Evolutionary conservation across 306 rosid species (phyloP).

Genomic region (Trichosanthes cucumerina): DNA sequence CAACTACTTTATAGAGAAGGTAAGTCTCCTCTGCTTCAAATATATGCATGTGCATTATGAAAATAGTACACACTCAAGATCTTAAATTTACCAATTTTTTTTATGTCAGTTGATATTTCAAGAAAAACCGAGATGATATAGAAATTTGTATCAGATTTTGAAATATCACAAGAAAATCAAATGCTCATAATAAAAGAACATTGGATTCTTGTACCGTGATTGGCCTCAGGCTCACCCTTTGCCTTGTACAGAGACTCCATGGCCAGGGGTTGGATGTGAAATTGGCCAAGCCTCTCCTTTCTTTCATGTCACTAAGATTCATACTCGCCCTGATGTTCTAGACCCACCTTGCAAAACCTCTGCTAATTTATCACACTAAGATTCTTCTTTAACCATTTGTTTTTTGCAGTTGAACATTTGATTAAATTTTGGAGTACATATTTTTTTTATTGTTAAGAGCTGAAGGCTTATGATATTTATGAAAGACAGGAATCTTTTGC

Average conservation of each 20-base stretch:
- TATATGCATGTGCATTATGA: conserved; percentile 2
- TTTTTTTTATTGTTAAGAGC: no score
- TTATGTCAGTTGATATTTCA: not conserved
- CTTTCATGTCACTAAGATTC: conserved; percentile 72
- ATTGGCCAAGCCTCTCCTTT: conserved; percentile 31
- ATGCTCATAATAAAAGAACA: not conserved
- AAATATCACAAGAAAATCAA: not conserved
- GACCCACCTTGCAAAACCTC: conserved; percentile 63
- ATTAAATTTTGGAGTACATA: no score
- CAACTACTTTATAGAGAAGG: conserved; percentile 61
- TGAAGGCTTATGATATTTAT: no score
- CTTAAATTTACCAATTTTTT: conserved; percentile 12
- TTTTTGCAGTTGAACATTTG: no score
- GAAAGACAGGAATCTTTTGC: no score
- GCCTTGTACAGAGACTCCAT: conserved; percentile 68
- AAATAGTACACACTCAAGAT: not conserved
- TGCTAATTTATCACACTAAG: conserved; percentile 40
- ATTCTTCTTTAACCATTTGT: no score
- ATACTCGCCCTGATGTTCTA: conserved; percentile 61
- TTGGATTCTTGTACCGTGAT: conserved; percentile 8
- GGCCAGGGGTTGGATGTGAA: conserved; percentile 81
- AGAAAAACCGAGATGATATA: not conserved
- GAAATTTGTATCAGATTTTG: not conserved
- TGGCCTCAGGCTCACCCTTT: conserved; percentile 53
- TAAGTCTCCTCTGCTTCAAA: not conserved